Evolutionary conservation across 106 monocot species (phyloP), one percentile per base, ranked within the genome.

Genomic region (Dioscorea dumetorum): DNA sequence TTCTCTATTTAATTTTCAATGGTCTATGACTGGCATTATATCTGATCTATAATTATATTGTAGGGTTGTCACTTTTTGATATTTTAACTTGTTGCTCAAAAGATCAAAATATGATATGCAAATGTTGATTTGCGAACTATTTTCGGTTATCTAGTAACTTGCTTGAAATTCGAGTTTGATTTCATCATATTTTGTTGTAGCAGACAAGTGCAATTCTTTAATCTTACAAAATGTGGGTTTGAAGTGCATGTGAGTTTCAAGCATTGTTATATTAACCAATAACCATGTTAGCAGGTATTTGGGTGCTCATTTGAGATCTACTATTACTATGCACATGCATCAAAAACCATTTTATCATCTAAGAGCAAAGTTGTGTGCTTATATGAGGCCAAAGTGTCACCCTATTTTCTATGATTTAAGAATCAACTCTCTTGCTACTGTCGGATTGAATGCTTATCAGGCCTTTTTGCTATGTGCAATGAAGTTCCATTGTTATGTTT

Each of bases 381-480:
- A 84, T 24, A 80, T 92, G 86, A 78, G 78, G 34, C 88, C 82
- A 52, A 97, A 91, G 69, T 91, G 88, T 60, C 80, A 92, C 61
- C 76, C 86, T 15, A 69, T 97, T 24, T 78, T 97, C 41, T 97
- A 89, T 60, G 97, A 99, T 41, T 87, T 87, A 58, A 79, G 48
- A 21, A 85, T 99, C 48, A 99, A 99, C 61, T 87, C 92, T 28
- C 79, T 78, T 12, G 34, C 67, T 28, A 73, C 53, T 58, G 84
- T 99, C 34, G 74, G 84, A 23, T 70, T 99, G 58, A 99, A 99
- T 85, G 77, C 72, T 31, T 92, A 99, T 72, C 97, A 99, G 70
- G 84, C 90, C 19, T 99, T 99, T 78, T 70, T 92, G 4, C 53
- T 99, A 49, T 87, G 87, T 71, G 97, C 92, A n/a, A 92, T 99